These are phyloP conservation scores for Cinnamomum chago DNA, from an alignment of 164 flowering plant genomes.

Conservation along the genomic window DNA sequence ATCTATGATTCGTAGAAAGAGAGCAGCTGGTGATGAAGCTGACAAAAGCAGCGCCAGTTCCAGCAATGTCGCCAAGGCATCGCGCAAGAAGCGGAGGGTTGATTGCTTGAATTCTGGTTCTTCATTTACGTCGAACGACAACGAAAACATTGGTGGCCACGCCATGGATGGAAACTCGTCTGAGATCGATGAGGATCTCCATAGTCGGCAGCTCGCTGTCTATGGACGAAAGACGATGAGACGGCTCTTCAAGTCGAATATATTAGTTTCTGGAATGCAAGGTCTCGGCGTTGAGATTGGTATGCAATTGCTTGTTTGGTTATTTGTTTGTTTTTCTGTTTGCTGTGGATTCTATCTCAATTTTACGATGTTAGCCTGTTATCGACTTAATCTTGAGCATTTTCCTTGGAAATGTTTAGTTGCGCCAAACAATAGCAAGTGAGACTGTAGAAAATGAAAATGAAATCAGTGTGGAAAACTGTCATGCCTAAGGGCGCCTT, in stretches of 20 bases:
- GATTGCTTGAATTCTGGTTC: conserved; percentile 23
- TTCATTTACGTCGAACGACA: conserved; percentile 1
- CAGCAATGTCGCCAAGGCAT: conserved; percentile 14
- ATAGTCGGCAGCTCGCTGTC: conserved; percentile 93
- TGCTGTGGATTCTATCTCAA: neutral
- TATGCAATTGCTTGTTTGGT: conserved; percentile 16
- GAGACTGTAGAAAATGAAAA: too few relatives aligned
- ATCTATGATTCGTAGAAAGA: conserved; percentile 65
- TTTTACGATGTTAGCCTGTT: too few relatives aligned
- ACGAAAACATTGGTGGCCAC: conserved; percentile 9
- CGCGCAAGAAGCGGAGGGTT: conserved; percentile 36
- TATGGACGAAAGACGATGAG: conserved; percentile 97
- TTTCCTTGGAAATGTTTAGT: too few relatives aligned
- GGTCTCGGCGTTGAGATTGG: conserved; percentile 98
- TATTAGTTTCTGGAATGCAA: conserved; percentile 87
- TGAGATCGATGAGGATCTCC: conserved; percentile 92
- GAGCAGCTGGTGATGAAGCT: conserved; percentile 33
- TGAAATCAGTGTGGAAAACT: too few relatives aligned
- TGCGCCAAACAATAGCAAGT: too few relatives aligned
- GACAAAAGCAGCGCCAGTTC: conserved; percentile 13
- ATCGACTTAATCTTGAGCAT: too few relatives aligned
- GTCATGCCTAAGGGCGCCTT: too few relatives aligned
- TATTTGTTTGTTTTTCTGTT: neutral
- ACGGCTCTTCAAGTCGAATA: conserved; percentile 71
- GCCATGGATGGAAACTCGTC: conserved; percentile 28